Conservation (phyloP, 768 basidiomycete genomes). For the Pilatotrama ljubarskyi region DNA sequence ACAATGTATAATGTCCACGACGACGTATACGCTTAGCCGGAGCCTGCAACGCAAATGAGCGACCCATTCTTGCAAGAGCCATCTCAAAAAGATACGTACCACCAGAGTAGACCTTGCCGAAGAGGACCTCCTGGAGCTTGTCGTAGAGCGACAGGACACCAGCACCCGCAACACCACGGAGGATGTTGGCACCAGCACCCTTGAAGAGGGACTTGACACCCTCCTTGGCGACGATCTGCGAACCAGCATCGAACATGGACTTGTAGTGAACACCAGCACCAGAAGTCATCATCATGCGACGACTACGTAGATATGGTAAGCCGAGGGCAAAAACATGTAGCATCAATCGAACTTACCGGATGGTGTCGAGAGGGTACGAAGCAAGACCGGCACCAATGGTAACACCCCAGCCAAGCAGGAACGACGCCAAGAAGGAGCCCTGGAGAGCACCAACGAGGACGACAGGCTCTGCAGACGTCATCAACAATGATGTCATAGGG, state of each 20-base stretch:
- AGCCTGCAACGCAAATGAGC: conserved; percentile 31
- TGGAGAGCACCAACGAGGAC: conserved; percentile 94
- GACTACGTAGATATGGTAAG: conserved; percentile 53
- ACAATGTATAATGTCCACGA: conserved; percentile 26
- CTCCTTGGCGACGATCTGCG: conserved; percentile 95
- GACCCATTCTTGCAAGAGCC: background rate
- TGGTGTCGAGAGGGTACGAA: conserved; percentile 92
- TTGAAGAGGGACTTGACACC: conserved; percentile 96
- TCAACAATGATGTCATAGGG: conserved; percentile 24
- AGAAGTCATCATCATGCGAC: conserved; percentile 99
- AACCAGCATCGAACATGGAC: conserved; percentile 96
- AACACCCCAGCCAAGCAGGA: conserved; percentile 97
- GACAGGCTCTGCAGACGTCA: conserved; percentile 72
- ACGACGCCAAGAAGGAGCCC: conserved; percentile 97
- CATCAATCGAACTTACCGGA: conserved; percentile 58
- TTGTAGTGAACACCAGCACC: conserved; percentile 96
- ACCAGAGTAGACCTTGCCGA: conserved; percentile 99
- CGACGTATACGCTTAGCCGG: conserved; percentile 39
- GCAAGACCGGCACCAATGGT: conserved; percentile 99
- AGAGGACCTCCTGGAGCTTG: conserved; percentile 94
- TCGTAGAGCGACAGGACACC: conserved; percentile 99
- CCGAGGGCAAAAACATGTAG: background rate
- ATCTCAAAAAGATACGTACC: conserved; percentile 47
- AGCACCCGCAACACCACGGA: conserved; percentile 99
- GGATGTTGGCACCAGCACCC: conserved; percentile 90